These are phyloP conservation scores for Claviceps spartinae DNA, from an alignment of 2,329 filamentous ascomycete genomes.

Conservation along the genomic window DNA sequence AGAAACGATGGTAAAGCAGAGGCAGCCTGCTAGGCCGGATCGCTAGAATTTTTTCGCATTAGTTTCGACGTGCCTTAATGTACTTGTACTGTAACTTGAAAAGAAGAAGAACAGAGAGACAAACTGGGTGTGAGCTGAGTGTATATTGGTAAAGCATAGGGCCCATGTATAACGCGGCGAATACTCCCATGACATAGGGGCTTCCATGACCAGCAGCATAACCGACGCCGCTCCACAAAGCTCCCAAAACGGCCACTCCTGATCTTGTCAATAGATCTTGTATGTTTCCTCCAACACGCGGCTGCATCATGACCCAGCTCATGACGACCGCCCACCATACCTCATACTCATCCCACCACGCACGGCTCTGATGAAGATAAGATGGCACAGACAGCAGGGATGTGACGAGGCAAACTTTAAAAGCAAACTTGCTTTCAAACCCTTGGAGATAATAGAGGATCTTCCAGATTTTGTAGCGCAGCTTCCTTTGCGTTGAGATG, in stretches of 20 bases:
- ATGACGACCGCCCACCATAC: conserved; percentile 46
- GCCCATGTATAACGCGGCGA: conserved; percentile 43
- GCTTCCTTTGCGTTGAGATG: conserved; percentile 21
- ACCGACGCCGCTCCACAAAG: conserved; percentile 39
- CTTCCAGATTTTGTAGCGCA: conserved; percentile 35
- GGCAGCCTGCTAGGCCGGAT: conserved; percentile 43
- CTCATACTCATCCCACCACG: conserved; percentile 42
- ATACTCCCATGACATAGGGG: conserved; percentile 40
- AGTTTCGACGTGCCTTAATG: no score
- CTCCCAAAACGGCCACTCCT: conserved; percentile 35
- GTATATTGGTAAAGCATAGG: conserved; percentile 45
- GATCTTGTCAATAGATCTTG: conserved; percentile 42
- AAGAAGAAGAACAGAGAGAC: not conserved
- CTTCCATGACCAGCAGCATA: conserved; percentile 37
- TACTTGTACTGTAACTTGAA: no score
- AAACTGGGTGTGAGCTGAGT: conserved; percentile 37
- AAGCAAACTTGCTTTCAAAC: conserved; percentile 42
- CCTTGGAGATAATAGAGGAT: conserved; percentile 39
- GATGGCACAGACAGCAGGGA: conserved; percentile 39
- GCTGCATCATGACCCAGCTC: conserved; percentile 39
- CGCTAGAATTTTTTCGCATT: conserved; percentile 18
- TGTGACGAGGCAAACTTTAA: conserved; percentile 40
- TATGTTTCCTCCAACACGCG: conserved; percentile 41
- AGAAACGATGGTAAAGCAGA: conserved; percentile 42
- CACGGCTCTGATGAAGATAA: conserved; percentile 29